phyloP scores from a whole-genome alignment of 768 basidiomycete species.

The Vararia minispora region DNA sequence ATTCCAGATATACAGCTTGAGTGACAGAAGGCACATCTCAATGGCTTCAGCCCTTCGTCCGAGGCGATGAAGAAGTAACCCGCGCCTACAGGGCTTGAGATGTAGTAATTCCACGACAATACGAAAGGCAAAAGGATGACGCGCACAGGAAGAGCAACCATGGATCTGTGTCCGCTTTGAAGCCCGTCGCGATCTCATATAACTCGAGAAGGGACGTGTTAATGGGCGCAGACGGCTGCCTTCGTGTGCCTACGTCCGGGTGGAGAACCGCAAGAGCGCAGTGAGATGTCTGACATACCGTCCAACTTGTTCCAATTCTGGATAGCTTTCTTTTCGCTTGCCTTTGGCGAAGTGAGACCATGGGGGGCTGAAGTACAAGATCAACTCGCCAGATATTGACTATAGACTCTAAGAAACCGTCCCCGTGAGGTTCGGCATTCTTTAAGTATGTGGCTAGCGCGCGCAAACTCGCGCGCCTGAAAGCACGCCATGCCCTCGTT shows the following conservation, averaged over 20 bases:
- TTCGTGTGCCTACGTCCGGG: conserved; percentile 42
- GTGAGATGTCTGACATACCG: conserved; percentile 31
- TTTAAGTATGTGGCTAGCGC: conserved; percentile 56
- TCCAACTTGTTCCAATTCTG: conserved; percentile 80
- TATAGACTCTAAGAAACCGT: conserved; percentile 68
- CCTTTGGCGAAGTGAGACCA: too few species aligned
- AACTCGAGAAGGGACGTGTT: conserved; percentile 49
- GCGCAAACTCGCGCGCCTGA: conserved; percentile 65
- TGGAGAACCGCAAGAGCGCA: not conserved
- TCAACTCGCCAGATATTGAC: conserved; percentile 70
- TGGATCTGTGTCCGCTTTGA: conserved; percentile 55
- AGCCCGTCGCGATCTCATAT: conserved; percentile 30
- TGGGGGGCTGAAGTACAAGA: too few species aligned
- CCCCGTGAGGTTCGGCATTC: conserved; percentile 62
- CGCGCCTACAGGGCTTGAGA: conserved; percentile 43
- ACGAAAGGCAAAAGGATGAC: not conserved
- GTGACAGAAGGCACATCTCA: conserved; percentile 61
- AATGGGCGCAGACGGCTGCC: conserved; percentile 56
- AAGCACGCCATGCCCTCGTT: conserved; percentile 63
- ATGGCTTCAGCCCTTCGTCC: conserved; percentile 79
- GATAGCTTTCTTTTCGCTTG: conserved; percentile 72
- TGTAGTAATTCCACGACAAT: conserved; percentile 3
- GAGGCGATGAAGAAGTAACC: conserved; percentile 70
- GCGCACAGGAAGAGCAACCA: conserved; percentile 78
- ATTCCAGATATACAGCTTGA: conserved; percentile 15